These are phyloP conservation scores for Hypomyces rosellus DNA, from an alignment of 2,329 filamentous ascomycete genomes.

Conservation along the genomic window DNA sequence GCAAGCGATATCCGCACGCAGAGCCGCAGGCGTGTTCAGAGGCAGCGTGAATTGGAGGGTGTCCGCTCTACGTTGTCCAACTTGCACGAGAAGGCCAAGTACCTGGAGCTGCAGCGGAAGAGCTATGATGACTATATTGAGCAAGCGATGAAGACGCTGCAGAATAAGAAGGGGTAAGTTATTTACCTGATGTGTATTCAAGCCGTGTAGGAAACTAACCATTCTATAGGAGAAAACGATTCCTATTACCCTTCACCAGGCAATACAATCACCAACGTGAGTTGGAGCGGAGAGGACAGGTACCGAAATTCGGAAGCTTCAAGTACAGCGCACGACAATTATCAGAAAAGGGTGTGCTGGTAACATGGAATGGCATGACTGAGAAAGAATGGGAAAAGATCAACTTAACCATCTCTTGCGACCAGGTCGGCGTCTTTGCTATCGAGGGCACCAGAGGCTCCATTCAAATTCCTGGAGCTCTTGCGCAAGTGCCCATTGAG, in stretches of 20 bases:
- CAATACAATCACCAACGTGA: conserved; percentile 99
- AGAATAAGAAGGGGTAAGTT: conserved; percentile 84
- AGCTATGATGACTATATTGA: conserved; percentile 99
- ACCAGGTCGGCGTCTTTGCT: conserved; percentile 89
- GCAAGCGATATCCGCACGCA: conserved; percentile 96
- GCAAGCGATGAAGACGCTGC: conserved; percentile 92
- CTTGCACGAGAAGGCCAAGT: conserved; percentile 79
- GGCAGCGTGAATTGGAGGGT: conserved; percentile 83
- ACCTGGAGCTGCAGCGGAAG: conserved; percentile 91
- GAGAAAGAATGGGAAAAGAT: conserved; percentile 85
- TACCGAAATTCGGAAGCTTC: conserved; percentile 95
- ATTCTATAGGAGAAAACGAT: conserved; percentile 71
- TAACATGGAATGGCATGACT: conserved; percentile 79
- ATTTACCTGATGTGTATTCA: not conserved
- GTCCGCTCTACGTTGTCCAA: conserved; percentile 69
- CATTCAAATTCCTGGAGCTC: conserved; percentile 94
- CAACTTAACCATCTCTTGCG: conserved; percentile 89
- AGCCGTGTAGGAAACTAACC: conserved; percentile 13
- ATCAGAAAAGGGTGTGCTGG: conserved; percentile 87
- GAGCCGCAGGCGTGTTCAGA: conserved; percentile 84
- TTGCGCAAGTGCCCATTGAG: conserved; percentile 81
- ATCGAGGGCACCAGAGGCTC: conserved; percentile 86
- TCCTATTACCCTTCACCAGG: conserved; percentile 93
- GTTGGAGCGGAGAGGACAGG: conserved; percentile 82
- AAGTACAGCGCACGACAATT: conserved; percentile 91